Percentiles rank a stretch among this genome's conserved stretches.
Evolutionary conservation across 164 flowering plant species (phyloP).

Genomic region (Akebia trifoliata): DNA sequence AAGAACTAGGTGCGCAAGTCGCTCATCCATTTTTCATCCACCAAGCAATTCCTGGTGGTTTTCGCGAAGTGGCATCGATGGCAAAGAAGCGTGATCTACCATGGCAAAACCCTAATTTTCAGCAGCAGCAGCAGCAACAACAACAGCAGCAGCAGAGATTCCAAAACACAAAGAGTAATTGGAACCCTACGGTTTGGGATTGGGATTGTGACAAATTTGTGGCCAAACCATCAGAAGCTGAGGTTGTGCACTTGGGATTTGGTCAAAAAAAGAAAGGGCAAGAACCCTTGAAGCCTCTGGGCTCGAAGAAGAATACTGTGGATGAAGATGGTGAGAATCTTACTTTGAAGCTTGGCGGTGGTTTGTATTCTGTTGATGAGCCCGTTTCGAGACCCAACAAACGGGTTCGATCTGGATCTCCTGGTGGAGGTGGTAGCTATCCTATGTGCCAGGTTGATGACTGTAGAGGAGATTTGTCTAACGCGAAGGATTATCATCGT

Average conservation of each 20-base stretch:
- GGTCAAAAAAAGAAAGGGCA: slow-evolving; percentile 17
- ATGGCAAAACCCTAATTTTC: slow-evolving; percentile 26
- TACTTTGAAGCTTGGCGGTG: slow-evolving; percentile 51
- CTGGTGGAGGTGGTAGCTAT: slow-evolving; percentile 35
- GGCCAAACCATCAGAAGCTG: slow-evolving; percentile 45
- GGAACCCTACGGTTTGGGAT: slow-evolving; percentile 69
- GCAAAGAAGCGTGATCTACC: slow-evolving; percentile 63
- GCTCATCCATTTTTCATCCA: slow-evolving; percentile 59
- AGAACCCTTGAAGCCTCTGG: slow-evolving; percentile 4
- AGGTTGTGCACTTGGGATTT: slow-evolving; percentile 21
- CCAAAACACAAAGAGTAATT: slow-evolving; percentile 26
- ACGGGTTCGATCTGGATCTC: slow-evolving; percentile 68
- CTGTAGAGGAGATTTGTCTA: slow-evolving; percentile 63
- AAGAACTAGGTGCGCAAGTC: slow-evolving; percentile 56
- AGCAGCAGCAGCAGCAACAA: slow-evolving; percentile 27
- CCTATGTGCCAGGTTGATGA: slow-evolving; percentile 83
- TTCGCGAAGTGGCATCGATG: slow-evolving; percentile 36
- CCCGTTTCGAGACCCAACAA: slow-evolving; percentile 42
- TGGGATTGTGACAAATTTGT: slow-evolving; percentile 67
- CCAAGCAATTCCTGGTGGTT: slow-evolving; percentile 39
- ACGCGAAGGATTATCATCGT: slow-evolving; percentile 78
- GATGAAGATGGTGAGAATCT: slow-evolving; percentile 42
- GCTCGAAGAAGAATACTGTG: slow-evolving; percentile 1
- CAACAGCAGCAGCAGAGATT: slow-evolving; percentile 21
- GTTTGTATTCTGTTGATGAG: slow-evolving; percentile 24